These are phyloP conservation scores for Arabidopsis hybrid DNA, from an alignment of 441 rosid genomes.

Conservation along the genomic window DNA sequence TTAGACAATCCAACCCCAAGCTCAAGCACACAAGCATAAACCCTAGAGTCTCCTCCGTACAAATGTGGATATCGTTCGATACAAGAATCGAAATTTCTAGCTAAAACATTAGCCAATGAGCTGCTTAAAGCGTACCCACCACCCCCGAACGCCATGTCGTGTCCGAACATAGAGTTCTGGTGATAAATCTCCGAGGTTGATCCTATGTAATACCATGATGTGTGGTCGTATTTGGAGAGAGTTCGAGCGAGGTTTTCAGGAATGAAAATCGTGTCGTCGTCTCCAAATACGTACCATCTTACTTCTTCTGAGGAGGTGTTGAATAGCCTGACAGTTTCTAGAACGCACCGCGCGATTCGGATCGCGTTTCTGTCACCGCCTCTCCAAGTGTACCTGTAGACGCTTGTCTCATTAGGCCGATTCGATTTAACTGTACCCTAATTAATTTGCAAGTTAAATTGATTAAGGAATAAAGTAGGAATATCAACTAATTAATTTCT, in stretches of 20 bases:
- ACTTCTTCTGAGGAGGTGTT: slow-evolving; percentile 50
- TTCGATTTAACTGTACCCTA: background rate
- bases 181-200: slow-evolving; percentile 72
- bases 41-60: slow-evolving; percentile 85
- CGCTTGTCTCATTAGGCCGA: background rate
- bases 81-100: slow-evolving; percentile 83
- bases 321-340: slow-evolving; percentile 57
- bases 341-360: slow-evolving; percentile 75
- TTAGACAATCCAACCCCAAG: slow-evolving; percentile 79
- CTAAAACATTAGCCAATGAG: slow-evolving; percentile 81
- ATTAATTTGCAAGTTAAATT: too few relatives aligned
- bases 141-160: slow-evolving; percentile 87
- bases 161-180: slow-evolving; percentile 70
- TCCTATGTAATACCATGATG: slow-evolving; percentile 86
- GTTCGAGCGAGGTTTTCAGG: slow-evolving; percentile 78
- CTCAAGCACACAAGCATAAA: slow-evolving; percentile 82
- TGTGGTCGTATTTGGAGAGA: slow-evolving; percentile 85
- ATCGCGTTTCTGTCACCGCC: slow-evolving; percentile 77
- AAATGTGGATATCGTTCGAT: slow-evolving; percentile 84
- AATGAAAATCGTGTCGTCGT: slow-evolving; percentile 86
- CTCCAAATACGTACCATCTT: slow-evolving; percentile 92
- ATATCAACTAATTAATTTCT: too few relatives aligned
- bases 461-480: too few relatives aligned
- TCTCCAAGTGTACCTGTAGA: slow-evolving; percentile 57
- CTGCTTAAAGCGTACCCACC: slow-evolving; percentile 87